Evolutionary conservation across 2,329 filamentous ascomycete species (phyloP).

Genomic region (Fusarium sulawesiense): DNA sequence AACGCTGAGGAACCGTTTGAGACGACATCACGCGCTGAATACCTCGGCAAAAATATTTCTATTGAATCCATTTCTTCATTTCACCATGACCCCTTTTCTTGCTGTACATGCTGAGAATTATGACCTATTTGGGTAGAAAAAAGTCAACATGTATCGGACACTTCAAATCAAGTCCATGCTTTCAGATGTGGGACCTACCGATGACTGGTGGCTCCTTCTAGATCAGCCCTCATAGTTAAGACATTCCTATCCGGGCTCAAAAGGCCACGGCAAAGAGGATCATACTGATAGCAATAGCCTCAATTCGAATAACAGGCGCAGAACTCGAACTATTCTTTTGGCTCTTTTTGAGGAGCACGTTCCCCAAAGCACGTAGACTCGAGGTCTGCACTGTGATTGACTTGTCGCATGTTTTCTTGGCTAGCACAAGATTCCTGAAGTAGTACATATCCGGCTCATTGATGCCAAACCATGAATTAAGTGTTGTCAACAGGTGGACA

Average conservation of each 20-base stretch:
- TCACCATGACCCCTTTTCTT: too few relatives aligned
- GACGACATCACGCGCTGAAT: too few relatives aligned
- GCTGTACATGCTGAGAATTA: too few relatives aligned
- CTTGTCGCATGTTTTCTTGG: neutral
- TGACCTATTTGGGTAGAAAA: too few relatives aligned
- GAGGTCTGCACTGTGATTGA: neutral
- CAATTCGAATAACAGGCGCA: accelerated
- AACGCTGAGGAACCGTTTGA: too few relatives aligned
- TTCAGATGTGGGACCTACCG: too few relatives aligned
- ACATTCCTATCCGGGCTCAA: neutral
- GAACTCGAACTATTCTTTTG: neutral
- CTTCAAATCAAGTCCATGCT: too few relatives aligned
- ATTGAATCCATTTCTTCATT: too few relatives aligned
- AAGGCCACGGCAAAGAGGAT: accelerated
- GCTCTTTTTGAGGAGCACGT: neutral
- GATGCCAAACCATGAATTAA: neutral
- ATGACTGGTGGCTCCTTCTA: too few relatives aligned
- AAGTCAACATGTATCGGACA: too few relatives aligned
- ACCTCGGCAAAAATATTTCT: too few relatives aligned
- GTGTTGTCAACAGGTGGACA: neutral
- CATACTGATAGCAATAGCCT: neutral
- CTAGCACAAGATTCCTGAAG: accelerated
- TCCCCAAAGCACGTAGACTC: neutral
- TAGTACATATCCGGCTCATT: neutral
- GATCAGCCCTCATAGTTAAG: too few relatives aligned